Evolutionary conservation across 2,329 filamentous ascomycete genomes (phyloP), one percentile per base, ranked within the genome.

Genomic region (Berkeleyomyces basicola): DNA sequence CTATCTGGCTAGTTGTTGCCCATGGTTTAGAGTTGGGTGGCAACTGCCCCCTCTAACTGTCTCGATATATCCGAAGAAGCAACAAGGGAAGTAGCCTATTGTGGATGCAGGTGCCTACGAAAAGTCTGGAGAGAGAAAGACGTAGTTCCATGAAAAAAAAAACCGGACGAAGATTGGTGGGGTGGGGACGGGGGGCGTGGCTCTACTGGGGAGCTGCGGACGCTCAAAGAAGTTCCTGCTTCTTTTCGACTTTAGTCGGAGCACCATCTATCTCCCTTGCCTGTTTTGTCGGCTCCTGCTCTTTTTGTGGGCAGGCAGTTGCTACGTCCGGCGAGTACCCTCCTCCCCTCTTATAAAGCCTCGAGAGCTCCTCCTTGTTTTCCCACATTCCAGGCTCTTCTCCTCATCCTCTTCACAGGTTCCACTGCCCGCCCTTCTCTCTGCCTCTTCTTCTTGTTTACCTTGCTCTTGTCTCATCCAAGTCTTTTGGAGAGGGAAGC

Each of bases 331-430:
- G n/a, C n/a, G n/a, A n/a, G n/a, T n/a, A n/a, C n/a, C 23, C n/a
- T 23, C 44, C 44, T 47, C 23, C 44, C 49, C 49, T 53, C 33
- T 46, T 59, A 59, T 44, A 59, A 59, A 58, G 42, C 43, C 42
- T 53, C 49, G 49, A 59, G 23, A 37, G 42, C 31, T 33, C 42
- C 58, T 44, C 58, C 42, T 44, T 43, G 39, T 44, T 59, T 43
- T 47, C 1, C 5, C 14, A 39, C 42, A 42, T 55, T 43, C 53
- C 40, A 46, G 55, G n/a, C 49, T 37, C 31, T 43, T 11, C 55
- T 39, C 37, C 36, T 62, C 42, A 58, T 62, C 47, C 61, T 62
- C 61, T 44, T 58, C 61, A 58, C 42, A 55, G 49, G 61, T 53
- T 61, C 51, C 36, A 43, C 43, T 43, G 55, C 61, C 39, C 42